Evolutionary conservation across 106 monocot genomes (phyloP), one percentile per base, ranked within the genome.

Genomic region (Agapanthus africanus): DNA sequence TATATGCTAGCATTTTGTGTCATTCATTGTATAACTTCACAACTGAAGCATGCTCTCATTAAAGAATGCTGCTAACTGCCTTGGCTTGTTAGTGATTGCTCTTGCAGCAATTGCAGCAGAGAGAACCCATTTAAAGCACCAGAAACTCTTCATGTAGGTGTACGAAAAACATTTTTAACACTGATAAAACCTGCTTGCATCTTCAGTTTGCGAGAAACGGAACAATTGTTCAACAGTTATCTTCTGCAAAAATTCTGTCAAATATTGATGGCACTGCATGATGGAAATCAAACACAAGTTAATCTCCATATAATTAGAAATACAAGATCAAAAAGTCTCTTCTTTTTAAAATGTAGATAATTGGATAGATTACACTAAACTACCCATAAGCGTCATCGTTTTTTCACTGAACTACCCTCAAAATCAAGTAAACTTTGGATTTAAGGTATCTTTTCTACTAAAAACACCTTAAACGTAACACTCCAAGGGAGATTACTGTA

Each of bases 241-340:
- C 70, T 57, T 70, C 51, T 23, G 57, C 34, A 25, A 70, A 59
- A 19, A 56, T 39, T 21, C 34, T 70, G 23, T 70, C 71, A 71
- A 71, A 71, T 37, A 59, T 71, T 18, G 59, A 59, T 60, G 40
- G 40, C 54, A 71, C 71, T 71, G 71, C 71, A 71, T 26, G 4
- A 36, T 11, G 59, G 31, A 60, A 40, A 37, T 8, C 4, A 49
- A 54, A 27, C 1, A 42, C 19, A 27, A 19, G 59, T 27, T 6
- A 18, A 59, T 4, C 16, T 7, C 36, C 36, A 61, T 1, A 56
- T 56, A 56, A 22, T n/a, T n/a, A 0, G 26, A 19, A 31, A 14
- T n/a, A n/a, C n/a, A n/a, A n/a, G 14, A 61, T 32, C 6, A 61
- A 11, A 61, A 28, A 14, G 31, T 19, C 26, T 56, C 0, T 1